Conservation (phyloP, 345 rosid genomes). For the Populus simonii region DNA sequence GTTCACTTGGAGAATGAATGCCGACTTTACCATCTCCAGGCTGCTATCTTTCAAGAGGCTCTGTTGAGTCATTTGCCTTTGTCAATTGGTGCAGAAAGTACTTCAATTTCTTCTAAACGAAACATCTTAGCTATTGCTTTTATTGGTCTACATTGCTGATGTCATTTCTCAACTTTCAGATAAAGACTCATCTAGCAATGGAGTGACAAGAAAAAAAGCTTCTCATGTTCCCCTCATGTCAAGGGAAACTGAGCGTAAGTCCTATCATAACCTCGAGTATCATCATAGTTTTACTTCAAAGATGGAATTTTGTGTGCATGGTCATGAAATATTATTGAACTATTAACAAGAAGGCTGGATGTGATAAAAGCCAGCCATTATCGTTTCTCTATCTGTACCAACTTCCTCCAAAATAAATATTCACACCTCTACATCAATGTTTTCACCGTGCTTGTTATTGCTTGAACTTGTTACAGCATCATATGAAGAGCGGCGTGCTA, state of each 20-base stretch:
- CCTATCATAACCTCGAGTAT: constrained; percentile 1
- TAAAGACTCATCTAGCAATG: constrained; percentile 21
- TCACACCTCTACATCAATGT: background rate
- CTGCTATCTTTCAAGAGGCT: constrained; percentile 78
- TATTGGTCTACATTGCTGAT: constrained; percentile 16
- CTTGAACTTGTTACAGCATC: constrained; percentile 49
- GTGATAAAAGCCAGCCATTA: background rate
- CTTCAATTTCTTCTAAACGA: constrained; percentile 3
- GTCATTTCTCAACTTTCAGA: constrained; percentile 32
- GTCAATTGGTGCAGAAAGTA: constrained; percentile 35
- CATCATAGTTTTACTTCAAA: background rate
- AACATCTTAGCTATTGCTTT: background rate
- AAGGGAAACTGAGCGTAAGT: constrained; percentile 90
- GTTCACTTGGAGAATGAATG: constrained; percentile 65
- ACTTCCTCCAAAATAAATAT: background rate
- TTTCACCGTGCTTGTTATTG: background rate
- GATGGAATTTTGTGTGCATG: background rate
- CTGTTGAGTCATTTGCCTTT: constrained; percentile 44
- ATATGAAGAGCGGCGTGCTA: constrained; percentile 68
- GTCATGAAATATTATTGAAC: background rate
- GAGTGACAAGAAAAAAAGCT: constrained; percentile 41
- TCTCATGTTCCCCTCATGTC: constrained; percentile 63
- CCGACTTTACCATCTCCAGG: constrained; percentile 52
- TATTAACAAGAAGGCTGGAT: background rate
- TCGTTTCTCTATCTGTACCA: background rate